Evolutionary conservation across 2,329 filamentous ascomycete genomes (phyloP).

Genomic region (Rutstroemia sp.): DNA sequence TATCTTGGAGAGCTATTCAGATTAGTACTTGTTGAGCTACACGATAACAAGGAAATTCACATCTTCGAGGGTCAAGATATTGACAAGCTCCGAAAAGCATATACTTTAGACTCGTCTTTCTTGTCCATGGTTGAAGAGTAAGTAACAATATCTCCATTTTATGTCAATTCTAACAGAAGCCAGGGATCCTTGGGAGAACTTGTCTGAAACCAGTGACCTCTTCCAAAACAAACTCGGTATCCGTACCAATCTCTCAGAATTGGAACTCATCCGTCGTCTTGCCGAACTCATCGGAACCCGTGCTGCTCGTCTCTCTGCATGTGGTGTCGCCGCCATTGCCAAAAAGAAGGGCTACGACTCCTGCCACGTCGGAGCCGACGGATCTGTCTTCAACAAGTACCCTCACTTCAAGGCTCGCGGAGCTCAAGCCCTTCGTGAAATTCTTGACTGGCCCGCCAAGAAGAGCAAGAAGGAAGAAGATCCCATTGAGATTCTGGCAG

Average conservation of each 20-base stretch:
- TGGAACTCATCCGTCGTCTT: slow-evolving; percentile 81
- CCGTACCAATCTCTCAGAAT: slow-evolving; percentile 63
- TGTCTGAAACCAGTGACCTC: slow-evolving; percentile 79
- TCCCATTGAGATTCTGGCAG: slow-evolving; percentile 77
- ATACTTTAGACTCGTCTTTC: slow-evolving; percentile 89
- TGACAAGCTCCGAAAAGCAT: slow-evolving; percentile 72
- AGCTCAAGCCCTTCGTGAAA: slow-evolving; percentile 83
- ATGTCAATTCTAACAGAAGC: slow-evolving; percentile 14
- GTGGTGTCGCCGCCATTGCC: slow-evolving; percentile 92
- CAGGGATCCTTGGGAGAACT: slow-evolving; percentile 89
- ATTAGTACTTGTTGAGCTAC: slow-evolving; percentile 74
- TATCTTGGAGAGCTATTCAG: slow-evolving; percentile 95
- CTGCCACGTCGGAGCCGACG: slow-evolving; percentile 94
- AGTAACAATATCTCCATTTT: slow-evolving; percentile 27
- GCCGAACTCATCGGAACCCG: slow-evolving; percentile 93
- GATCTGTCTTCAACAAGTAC: slow-evolving; percentile 98
- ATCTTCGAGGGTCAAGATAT: slow-evolving; percentile 85
- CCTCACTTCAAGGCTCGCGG: slow-evolving; percentile 94
- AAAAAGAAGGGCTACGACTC: slow-evolving; percentile 86
- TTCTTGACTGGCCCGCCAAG: slow-evolving; percentile 85
- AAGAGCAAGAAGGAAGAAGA: slow-evolving; percentile 65
- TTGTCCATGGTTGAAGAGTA: slow-evolving; percentile 85
- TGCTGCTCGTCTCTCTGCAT: slow-evolving; percentile 85
- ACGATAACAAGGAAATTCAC: slow-evolving; percentile 66
- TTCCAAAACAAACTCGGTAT: slow-evolving; percentile 73